A percentile compares a stretch with the other conserved stretches of the same genome.
Conservation (phyloP, 352 stramenopile genomes). For the Globisporangium irregulare region DNA sequence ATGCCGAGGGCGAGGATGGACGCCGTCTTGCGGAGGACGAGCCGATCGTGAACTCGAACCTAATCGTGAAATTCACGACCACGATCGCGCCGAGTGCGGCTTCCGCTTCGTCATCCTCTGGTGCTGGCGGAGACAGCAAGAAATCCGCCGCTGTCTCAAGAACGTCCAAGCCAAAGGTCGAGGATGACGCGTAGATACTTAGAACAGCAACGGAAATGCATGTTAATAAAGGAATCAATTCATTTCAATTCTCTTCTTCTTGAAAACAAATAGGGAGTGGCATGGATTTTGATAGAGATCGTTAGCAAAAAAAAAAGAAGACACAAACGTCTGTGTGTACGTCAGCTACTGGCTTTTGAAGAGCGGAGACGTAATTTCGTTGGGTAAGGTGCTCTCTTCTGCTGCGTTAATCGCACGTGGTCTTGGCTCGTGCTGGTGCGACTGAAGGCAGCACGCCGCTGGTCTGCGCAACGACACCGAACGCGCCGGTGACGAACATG, state of each 20-base stretch:
- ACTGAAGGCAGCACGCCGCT: conserved; percentile 33
- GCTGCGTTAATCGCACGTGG: conserved; percentile 28
- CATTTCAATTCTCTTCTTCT: neutral
- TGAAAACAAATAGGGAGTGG: neutral
- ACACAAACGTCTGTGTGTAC: conserved; percentile 11
- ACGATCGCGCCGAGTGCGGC: conserved; percentile 39
- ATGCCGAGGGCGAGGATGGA: conserved; percentile 79
- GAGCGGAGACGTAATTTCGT: neutral
- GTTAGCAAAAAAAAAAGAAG: neutral
- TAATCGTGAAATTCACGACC: conserved; percentile 81
- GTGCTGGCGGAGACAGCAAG: conserved; percentile 30
- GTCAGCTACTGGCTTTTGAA: neutral
- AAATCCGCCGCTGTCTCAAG: conserved; percentile 25
- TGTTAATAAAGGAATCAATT: conserved; percentile 8
- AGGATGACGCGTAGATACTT: conserved; percentile 21
- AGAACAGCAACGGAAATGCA: neutral
- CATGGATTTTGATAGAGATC: neutral
- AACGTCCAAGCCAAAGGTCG: conserved; percentile 24
- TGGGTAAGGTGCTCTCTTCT: neutral
- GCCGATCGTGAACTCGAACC: conserved; percentile 46
- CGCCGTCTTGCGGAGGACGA: conserved; percentile 73
- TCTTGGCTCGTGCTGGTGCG: conserved; percentile 32
- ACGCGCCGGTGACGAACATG: conserved; percentile 70
- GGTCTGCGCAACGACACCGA: conserved; percentile 66
- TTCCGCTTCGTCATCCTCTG: conserved; percentile 2